Conservation (phyloP, 192 early-diverging fungal genomes). For the Kickxella alabastrina region DNA sequence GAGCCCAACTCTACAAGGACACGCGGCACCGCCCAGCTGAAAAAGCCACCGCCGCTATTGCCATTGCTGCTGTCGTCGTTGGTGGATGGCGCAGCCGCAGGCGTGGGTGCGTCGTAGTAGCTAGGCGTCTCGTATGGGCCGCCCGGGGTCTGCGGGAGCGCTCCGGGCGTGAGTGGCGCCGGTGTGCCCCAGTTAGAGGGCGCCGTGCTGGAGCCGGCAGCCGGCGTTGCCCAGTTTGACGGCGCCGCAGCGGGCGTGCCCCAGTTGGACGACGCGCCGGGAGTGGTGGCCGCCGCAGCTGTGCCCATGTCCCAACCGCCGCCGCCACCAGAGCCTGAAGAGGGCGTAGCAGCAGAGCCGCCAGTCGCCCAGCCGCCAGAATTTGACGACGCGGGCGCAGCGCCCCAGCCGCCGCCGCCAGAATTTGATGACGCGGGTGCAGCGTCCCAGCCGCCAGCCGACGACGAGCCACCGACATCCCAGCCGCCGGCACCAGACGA, state of each 20-base stretch:
- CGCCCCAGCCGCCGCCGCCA: neutral
- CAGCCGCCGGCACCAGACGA: conserved; percentile 1
- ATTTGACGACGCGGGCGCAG: no score
- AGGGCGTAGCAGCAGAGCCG: conserved; percentile 52
- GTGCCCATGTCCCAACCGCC: conserved; percentile 39
- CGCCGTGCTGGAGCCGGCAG: neutral
- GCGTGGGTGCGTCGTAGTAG: conserved; percentile 35
- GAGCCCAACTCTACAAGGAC: conserved; percentile 34
- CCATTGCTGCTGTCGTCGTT: no score
- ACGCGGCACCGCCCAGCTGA: conserved; percentile 48
- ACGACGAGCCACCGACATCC: neutral
- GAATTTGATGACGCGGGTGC: neutral
- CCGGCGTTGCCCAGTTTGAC: conserved; percentile 43
- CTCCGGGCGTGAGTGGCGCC: conserved; percentile 51
- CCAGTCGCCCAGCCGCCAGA: conserved; percentile 26
- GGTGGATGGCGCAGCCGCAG: conserved; percentile 52
- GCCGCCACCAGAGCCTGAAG: conserved; percentile 5
- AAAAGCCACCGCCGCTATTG: conserved; percentile 26
- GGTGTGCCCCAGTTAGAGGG: conserved; percentile 23
- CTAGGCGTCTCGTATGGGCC: conserved; percentile 41
- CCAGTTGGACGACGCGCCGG: neutral
- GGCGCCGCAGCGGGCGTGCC: conserved; percentile 57
- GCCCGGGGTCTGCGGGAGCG: conserved; percentile 34
- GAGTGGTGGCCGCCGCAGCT: conserved; percentile 1
- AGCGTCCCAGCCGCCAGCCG: neutral